A percentile compares a stretch with the other conserved stretches of the same genome.
Evolutionary conservation across 2,329 filamentous ascomycete genomes (phyloP).

Genomic region (Sporothrix humicola): DNA sequence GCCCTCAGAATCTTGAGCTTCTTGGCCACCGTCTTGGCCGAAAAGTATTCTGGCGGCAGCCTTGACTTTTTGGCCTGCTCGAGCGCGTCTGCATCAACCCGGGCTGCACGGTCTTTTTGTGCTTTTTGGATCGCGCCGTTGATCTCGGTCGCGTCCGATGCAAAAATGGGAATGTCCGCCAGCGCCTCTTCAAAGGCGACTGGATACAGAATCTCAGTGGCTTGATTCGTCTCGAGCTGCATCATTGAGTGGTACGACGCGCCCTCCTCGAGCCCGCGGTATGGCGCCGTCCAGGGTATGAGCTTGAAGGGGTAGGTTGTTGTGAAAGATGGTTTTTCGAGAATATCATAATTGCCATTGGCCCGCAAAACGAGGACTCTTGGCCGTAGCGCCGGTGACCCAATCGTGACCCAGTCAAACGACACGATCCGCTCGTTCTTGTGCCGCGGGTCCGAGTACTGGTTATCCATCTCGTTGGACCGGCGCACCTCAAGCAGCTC

Average conservation of each 20-base stretch:
- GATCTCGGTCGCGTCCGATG: slow-evolving; percentile 54
- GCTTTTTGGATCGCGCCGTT: slow-evolving; percentile 51
- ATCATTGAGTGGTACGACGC: slow-evolving; percentile 61
- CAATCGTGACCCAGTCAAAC: slow-evolving; percentile 70
- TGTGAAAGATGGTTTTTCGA: slow-evolving; percentile 65
- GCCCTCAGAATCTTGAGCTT: slow-evolving; percentile 57
- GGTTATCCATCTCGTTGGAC: slow-evolving; percentile 67
- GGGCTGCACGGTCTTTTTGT: slow-evolving; percentile 43
- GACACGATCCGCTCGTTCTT: slow-evolving; percentile 68
- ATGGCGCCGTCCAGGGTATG: slow-evolving; percentile 64
- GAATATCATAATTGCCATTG: slow-evolving; percentile 65
- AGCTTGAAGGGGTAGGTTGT: slow-evolving; percentile 65
- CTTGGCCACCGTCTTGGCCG: slow-evolving; percentile 53
- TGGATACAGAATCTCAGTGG: slow-evolving; percentile 59
- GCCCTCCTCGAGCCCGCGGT: slow-evolving; percentile 61
- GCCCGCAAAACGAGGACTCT: slow-evolving; percentile 65
- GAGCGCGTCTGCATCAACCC: slow-evolving; percentile 45
- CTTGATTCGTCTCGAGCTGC: slow-evolving; percentile 62
- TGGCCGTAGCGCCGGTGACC: slow-evolving; percentile 60
- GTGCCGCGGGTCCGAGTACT: slow-evolving; percentile 57
- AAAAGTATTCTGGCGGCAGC: slow-evolving; percentile 51
- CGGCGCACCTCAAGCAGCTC: slow-evolving; percentile 65
- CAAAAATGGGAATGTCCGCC: slow-evolving; percentile 62
- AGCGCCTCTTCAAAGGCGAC: slow-evolving; percentile 60
- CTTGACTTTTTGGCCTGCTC: slow-evolving; percentile 44